Base-by-base conservation (phyloP, 2,329 filamentous ascomycete genomes). In the Phaeomoniella chlamydospora region DNA sequence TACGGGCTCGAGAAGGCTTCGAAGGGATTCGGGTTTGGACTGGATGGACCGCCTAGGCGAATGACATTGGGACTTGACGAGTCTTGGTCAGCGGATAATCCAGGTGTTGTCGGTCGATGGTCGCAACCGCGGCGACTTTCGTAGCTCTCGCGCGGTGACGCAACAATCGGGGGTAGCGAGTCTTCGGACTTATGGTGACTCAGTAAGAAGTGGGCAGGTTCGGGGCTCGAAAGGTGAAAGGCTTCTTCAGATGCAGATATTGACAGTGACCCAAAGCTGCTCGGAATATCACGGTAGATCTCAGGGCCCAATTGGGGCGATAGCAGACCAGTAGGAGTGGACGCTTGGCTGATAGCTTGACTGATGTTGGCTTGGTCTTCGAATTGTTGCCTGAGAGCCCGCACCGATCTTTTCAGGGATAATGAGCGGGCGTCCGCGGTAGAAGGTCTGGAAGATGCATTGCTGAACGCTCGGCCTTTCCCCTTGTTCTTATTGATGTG, bases 21-120 rank as follows among this genome's bases (percentile, higher is more conserved):
- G 41, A 45, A 4, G 43, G 44, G 34, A 44, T 43, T 36, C 45
- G 41, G 37, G 49, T 45, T 19, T 36, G 40, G 50, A 30, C 29
- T 38, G 5, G 46, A 54, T 15, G 53, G 50, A 3, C 47, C 41
- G 34, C 56, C 53, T 2, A 52, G 51, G 2, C 49, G 36, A 14
- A n/a, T 36, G 10, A 14, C 11, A 31, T 26, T 26, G 6, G 22
- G 22, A 26, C 22, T 26, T n/a, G 22, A 26, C 22, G 22, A 26
- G 22, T 26, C 22, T n/a, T 26, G 22, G n/a, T 26, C 22, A 9
- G 22, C n/a, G 22, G n/a, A 26, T 9, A 9, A 26, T n/a, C n/a
- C 9, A 6, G n/a, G 31, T 10, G 31, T 32, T 10, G 15, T 17
- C 6, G 31, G 31, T 6, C 31, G 31, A 32, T 6, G 13, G 13